Evolutionary conservation across 2,329 filamentous ascomycete genomes (phyloP).

Genomic region (Aspergillus jensenii): DNA sequence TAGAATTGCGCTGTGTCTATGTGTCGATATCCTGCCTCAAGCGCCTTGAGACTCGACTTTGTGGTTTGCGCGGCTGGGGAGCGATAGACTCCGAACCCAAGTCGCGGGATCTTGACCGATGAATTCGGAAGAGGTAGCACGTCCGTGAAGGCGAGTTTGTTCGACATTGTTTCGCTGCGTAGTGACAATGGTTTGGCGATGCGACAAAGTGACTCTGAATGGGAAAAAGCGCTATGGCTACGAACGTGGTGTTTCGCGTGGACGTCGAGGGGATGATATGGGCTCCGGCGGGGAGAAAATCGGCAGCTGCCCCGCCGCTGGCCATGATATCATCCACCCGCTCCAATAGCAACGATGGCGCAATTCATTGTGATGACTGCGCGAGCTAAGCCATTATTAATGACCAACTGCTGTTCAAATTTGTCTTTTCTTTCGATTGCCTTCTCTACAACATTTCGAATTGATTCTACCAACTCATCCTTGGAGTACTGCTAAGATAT

Average conservation of each 20-base stretch:
- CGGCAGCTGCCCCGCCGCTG: constrained; percentile 15
- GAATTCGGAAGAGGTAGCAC: constrained; percentile 53
- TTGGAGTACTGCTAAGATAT: background rate
- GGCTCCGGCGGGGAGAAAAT: constrained; percentile 13
- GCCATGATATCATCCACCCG: constrained; percentile 21
- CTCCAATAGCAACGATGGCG: constrained; percentile 10
- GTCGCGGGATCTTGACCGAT: constrained; percentile 57
- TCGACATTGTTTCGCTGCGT: constrained; percentile 23
- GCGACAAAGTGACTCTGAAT: background rate
- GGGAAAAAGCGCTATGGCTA: background rate
- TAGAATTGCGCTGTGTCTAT: constrained; percentile 67
- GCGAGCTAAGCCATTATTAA: background rate
- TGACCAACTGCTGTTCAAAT: background rate
- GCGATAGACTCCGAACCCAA: constrained; percentile 72
- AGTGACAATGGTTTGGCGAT: background rate
- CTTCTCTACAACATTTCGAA: background rate
- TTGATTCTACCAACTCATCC: background rate
- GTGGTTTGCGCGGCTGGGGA: constrained; percentile 56
- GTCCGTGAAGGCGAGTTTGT: constrained; percentile 48
- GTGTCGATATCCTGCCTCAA: constrained; percentile 53
- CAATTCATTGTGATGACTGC: constrained; percentile 3
- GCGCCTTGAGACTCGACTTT: constrained; percentile 58
- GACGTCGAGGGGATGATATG: background rate
- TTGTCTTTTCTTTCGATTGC: background rate
- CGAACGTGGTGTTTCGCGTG: constrained; percentile 9